These are phyloP conservation scores for Hypsizygus ulmarius DNA, from an alignment of 1,284 basidiomycete species.

Conservation along the genomic window DNA sequence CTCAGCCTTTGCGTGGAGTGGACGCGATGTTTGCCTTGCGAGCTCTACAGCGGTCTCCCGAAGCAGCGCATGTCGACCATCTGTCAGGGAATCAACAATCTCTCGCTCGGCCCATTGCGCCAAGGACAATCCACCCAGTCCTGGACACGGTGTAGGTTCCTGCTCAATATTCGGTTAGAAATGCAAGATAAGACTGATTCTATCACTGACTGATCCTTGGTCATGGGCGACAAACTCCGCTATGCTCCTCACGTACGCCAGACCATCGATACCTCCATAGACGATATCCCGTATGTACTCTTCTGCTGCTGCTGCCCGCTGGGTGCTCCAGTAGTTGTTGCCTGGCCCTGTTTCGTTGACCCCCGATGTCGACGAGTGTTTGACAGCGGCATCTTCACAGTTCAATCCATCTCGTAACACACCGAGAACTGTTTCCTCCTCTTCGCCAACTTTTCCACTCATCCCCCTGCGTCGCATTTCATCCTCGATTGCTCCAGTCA, in stretches of 20 bases:
- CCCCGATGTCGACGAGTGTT: conserved; percentile 4
- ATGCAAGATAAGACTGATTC: conserved; percentile 1
- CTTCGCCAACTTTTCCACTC: conserved; percentile 28
- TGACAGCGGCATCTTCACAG: conserved; percentile 21
- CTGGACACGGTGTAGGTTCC: conserved; percentile 8
- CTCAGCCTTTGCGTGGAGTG: conserved; percentile 7
- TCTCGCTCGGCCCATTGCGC: conserved; percentile 55
- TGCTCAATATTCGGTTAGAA: conserved; percentile 2
- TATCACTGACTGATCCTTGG: conserved; percentile 20
- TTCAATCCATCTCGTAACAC: conserved; percentile 37
- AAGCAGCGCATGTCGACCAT: conserved; percentile 45
- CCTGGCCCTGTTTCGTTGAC: conserved; percentile 10
- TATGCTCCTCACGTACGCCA: conserved; percentile 70
- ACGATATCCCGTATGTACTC: conserved; percentile 65
- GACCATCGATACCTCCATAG: conserved; percentile 70
- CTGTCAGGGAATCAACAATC: conserved; percentile 62
- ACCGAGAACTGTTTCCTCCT: conserved; percentile 33
- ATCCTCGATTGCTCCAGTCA: conserved; percentile 46
- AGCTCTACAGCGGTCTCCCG: conserved; percentile 36
- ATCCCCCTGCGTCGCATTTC: conserved; percentile 41
- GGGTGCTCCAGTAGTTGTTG: conserved; percentile 46
- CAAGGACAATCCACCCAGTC: conserved; percentile 42
- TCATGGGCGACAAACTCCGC: conserved; percentile 57
- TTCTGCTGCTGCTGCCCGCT: conserved; percentile 51
- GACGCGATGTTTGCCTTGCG: conserved; percentile 14